These are phyloP conservation scores for Vigna trinervia DNA, from an alignment of 306 rosid species.

Conservation along the genomic window DNA sequence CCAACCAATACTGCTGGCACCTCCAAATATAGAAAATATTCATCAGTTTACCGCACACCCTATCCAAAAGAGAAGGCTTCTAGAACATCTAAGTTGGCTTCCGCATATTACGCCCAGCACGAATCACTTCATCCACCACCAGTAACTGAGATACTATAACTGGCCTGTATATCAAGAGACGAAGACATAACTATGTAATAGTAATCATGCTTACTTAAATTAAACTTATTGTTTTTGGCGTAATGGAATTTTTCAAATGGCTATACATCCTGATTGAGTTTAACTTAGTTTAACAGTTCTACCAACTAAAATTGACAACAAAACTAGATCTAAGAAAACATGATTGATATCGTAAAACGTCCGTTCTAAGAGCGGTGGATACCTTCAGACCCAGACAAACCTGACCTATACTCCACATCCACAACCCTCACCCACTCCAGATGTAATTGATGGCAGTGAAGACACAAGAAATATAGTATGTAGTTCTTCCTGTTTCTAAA, in stretches of 20 bases:
- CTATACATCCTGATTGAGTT: neutral
- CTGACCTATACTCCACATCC: neutral
- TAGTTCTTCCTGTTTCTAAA: neutral
- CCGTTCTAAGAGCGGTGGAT: neutral
- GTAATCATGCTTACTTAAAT: constrained; percentile 7
- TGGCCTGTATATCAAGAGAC: constrained; percentile 65
- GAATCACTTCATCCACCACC: constrained; percentile 96
- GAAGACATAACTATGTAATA: neutral
- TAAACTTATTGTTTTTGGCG: neutral
- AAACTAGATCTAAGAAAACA: neutral
- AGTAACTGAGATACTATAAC: constrained; percentile 91
- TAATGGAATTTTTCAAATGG: neutral
- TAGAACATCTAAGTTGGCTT: constrained; percentile 67
- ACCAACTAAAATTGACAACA: neutral
- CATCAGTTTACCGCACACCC: constrained; percentile 15
- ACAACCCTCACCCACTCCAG: neutral
- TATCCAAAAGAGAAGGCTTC: constrained; percentile 32
- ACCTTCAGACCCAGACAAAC: too few relatives aligned
- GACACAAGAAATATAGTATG: neutral
- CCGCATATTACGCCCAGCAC: constrained; percentile 98
- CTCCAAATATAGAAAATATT: constrained; percentile 11
- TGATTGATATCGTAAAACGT: neutral
- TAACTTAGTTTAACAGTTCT: neutral
- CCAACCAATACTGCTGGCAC: constrained; percentile 15
- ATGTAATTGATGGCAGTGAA: neutral